Evolutionary conservation across 2,329 filamentous ascomycete genomes (phyloP).

Genomic region (Lasiodiplodia gonubiensis): DNA sequence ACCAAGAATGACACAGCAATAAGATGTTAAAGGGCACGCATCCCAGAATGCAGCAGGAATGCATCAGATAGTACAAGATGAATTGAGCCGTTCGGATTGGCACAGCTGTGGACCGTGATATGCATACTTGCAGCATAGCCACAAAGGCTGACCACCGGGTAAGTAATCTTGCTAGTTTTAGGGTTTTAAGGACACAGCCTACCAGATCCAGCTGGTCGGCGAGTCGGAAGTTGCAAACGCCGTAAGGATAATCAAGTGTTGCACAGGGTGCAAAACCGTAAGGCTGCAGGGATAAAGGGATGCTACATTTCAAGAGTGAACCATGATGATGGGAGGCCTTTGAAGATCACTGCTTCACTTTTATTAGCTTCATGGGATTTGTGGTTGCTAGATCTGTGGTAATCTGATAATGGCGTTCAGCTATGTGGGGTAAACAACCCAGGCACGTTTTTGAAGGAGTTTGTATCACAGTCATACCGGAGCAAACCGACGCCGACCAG

Average conservation of each 20-base stretch:
- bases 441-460: background rate
- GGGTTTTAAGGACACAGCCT: background rate
- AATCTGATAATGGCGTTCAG: background rate
- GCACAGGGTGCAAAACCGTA: background rate
- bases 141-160: background rate
- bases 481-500: background rate
- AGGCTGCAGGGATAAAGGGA: background rate
- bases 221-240: background rate
- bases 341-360: background rate
- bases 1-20: too few species aligned
- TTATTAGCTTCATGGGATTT: background rate
- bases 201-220: background rate
- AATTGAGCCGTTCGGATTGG: too few species aligned
- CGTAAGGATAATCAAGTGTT: background rate
- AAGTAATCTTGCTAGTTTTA: background rate
- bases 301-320: background rate
- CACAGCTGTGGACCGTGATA: too few species aligned
- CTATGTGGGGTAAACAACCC: background rate
- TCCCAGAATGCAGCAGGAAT: too few species aligned
- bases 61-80: too few species aligned
- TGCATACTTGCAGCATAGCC: too few species aligned
- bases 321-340: background rate
- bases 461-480: background rate
- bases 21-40: too few species aligned
- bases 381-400: background rate